Percentiles rank a stretch among this genome's conserved stretches.
Evolutionary conservation across 139 green algal genomes (phyloP).

Genomic region (Marvania coccoides): DNA sequence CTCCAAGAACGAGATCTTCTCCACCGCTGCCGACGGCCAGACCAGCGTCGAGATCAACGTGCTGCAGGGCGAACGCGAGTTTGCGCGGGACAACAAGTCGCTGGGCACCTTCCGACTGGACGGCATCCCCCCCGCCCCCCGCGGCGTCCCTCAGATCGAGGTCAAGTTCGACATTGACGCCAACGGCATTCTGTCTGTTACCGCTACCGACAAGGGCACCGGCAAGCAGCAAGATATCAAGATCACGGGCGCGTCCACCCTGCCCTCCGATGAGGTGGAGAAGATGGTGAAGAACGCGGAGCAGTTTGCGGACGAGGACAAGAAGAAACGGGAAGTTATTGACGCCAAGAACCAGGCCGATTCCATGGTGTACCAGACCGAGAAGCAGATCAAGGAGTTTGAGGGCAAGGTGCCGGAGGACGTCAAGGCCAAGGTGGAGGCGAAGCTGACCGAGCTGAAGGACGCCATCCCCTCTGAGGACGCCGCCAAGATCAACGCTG

Average conservation of each 20-base stretch:
- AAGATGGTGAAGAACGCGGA: slow-evolving; percentile 95
- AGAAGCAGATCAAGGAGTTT: slow-evolving; percentile 99
- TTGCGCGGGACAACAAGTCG: slow-evolving; percentile 95
- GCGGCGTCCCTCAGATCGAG: slow-evolving; percentile 92
- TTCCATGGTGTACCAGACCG: slow-evolving; percentile 83
- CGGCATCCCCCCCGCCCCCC: slow-evolving; percentile 91
- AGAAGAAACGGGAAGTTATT: slow-evolving; percentile 83
- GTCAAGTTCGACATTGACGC: slow-evolving; percentile 99
- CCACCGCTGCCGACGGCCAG: slow-evolving; percentile 91
- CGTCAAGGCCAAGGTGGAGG: slow-evolving; percentile 82
- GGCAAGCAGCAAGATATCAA: slow-evolving; percentile 97
- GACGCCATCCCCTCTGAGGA: slow-evolving; percentile 56
- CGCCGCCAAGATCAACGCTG: slow-evolving; percentile 77
- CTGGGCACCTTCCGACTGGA: slow-evolving; percentile 91
- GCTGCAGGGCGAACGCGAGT: slow-evolving; percentile 76
- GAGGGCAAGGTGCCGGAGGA: slow-evolving; percentile 85
- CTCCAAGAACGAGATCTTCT: slow-evolving; percentile 95
- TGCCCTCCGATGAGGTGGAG: slow-evolving; percentile 83
- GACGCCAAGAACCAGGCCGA: slow-evolving; percentile 95
- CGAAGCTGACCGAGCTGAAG: slow-evolving; percentile 69
- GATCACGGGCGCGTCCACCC: slow-evolving; percentile 86
- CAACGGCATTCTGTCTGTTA: slow-evolving; percentile 95
- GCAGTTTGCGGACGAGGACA: slow-evolving; percentile 85
- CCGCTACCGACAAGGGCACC: slow-evolving; percentile 91
- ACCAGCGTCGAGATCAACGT: slow-evolving; percentile 98